phyloP scores from a whole-genome alignment of 208 protist species.

The Acanthamoeba royreba region DNA sequence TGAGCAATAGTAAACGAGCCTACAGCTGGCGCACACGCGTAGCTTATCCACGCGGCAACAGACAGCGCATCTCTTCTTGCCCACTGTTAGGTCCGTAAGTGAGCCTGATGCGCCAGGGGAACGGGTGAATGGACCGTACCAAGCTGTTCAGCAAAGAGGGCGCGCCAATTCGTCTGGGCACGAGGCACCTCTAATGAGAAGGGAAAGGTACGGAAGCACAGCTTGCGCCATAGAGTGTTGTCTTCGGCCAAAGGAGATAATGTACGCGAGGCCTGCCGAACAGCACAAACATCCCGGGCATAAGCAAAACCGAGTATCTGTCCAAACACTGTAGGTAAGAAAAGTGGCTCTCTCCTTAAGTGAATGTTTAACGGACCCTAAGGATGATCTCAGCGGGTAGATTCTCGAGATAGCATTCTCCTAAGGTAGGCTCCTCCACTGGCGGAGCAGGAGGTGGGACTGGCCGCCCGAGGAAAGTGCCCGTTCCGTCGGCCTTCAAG shows the following conservation, averaged over 20 bases:
- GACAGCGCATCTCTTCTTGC: neutral
- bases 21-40: neutral
- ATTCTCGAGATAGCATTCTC: neutral
- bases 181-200: neutral
- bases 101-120: neutral
- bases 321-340: neutral
- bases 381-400: neutral
- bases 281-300: neutral
- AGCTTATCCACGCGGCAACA: neutral
- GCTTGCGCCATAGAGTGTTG: neutral
- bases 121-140: neutral
- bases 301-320: neutral
- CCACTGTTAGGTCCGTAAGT: neutral
- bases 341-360: neutral
- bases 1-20: neutral
- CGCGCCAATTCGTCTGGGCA: neutral
- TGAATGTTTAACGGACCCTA: neutral
- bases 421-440: too few relatives aligned
- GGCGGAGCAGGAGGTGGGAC: too few relatives aligned
- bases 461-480: too few relatives aligned
- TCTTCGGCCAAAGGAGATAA: neutral
- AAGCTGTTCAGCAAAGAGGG: neutral
- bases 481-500: too few relatives aligned
- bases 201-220: neutral
- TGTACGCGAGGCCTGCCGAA: neutral